Conservation (phyloP, 78 protist genomes). For the Isochrysis galbana region DNA sequence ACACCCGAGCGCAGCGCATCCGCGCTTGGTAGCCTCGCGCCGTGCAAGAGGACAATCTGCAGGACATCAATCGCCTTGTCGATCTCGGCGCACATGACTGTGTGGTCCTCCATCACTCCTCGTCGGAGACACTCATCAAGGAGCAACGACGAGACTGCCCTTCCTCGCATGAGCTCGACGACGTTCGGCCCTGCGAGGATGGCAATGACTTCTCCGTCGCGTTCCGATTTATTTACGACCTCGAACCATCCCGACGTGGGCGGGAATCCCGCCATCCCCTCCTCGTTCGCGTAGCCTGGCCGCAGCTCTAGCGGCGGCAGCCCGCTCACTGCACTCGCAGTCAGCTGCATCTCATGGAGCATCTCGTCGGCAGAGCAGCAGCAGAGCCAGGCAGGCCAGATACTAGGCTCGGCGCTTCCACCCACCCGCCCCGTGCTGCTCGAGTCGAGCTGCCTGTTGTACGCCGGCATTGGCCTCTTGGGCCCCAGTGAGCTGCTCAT, state of each 20-base stretch:
- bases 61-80: neutral
- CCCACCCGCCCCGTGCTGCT: too few species aligned
- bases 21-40: neutral
- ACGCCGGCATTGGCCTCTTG: too few species aligned
- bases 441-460: too few species aligned
- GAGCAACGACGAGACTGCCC: neutral
- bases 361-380: too few species aligned
- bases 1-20: neutral
- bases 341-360: neutral
- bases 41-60: neutral
- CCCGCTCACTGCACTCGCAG: neutral
- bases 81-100: neutral
- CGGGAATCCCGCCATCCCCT: neutral
- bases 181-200: neutral
- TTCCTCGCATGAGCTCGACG: neutral
- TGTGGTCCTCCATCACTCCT: neutral
- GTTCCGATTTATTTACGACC: neutral
- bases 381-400: too few species aligned
- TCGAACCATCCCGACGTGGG: neutral
- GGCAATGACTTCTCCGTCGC: neutral
- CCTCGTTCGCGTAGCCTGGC: neutral
- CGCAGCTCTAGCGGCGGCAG: neutral
- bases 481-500: too few species aligned
- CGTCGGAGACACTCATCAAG: neutral
- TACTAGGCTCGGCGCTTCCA: too few species aligned